Evolutionary conservation across 202 grass and related monocot genomes (phyloP).

Genomic region (Panicum virgatum): DNA sequence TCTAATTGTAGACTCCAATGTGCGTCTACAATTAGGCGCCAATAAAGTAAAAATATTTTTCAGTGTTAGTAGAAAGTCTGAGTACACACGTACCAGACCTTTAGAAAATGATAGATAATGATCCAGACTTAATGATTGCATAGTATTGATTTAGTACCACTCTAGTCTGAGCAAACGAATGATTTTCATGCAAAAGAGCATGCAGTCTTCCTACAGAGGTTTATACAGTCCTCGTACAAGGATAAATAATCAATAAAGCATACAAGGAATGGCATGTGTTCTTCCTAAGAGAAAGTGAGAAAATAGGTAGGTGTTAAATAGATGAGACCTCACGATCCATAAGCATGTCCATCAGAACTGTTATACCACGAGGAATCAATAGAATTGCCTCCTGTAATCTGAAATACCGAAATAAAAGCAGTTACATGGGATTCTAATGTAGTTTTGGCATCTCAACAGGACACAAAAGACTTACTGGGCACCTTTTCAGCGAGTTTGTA

Average conservation of each 20-base stretch:
- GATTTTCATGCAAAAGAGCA: constrained; percentile 16
- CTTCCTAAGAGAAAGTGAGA: constrained; percentile 1
- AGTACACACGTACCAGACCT: not conserved
- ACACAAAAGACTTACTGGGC: constrained; percentile 54
- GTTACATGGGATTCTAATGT: constrained; percentile 29
- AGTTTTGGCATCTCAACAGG: constrained; percentile 25
- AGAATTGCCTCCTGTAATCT: constrained; percentile 98
- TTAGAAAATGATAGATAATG: not conserved
- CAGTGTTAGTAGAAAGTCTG: constrained; percentile 1
- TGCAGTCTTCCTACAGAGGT: not conserved
- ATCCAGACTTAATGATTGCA: constrained; percentile 16
- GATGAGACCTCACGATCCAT: constrained; percentile 91
- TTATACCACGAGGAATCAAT: constrained; percentile 97
- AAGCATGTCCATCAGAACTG: constrained; percentile 99
- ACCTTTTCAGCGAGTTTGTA: constrained; percentile 96
- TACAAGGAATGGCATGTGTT: not conserved
- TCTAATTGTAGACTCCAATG: too few species aligned
- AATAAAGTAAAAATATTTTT: not conserved
- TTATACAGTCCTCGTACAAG: not conserved
- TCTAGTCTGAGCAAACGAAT: not conserved
- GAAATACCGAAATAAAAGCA: constrained; percentile 42
- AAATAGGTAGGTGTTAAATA: constrained; percentile 1
- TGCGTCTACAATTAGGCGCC: not conserved
- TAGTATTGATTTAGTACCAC: constrained; percentile 19
- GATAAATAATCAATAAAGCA: not conserved